Evolutionary conservation across 352 stramenopile species (phyloP).

Genomic region (Pythium brachiatum): DNA sequence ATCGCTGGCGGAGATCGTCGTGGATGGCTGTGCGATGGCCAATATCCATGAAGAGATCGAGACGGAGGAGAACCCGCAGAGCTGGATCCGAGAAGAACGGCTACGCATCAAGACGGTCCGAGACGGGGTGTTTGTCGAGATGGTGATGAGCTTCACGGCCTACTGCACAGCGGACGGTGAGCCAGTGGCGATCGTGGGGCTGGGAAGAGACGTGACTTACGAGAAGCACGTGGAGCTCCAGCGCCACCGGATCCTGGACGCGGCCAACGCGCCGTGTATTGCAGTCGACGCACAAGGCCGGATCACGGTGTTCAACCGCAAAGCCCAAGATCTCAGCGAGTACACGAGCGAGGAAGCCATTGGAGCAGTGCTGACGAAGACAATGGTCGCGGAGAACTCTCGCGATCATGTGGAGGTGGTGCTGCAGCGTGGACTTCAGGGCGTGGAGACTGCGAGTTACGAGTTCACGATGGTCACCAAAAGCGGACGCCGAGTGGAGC

Average conservation of each 20-base stretch:
- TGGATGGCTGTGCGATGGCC: slow-evolving; percentile 3
- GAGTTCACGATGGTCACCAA: slow-evolving; percentile 86
- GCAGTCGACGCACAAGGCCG: slow-evolving; percentile 53
- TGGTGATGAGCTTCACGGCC: slow-evolving; percentile 62
- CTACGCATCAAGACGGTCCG: slow-evolving; percentile 45
- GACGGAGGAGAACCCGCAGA: slow-evolving; percentile 13
- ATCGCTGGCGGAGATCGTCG: slow-evolving; percentile 38
- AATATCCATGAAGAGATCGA: slow-evolving; percentile 16
- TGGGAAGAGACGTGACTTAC: slow-evolving; percentile 68
- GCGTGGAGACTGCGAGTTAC: slow-evolving; percentile 69
- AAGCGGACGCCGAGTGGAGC: slow-evolving; percentile 64
- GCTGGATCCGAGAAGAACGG: slow-evolving; percentile 37
- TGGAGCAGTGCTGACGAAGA: slow-evolving; percentile 71
- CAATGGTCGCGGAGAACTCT: slow-evolving; percentile 75
- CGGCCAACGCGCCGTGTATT: slow-evolving; percentile 78
- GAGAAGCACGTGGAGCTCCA: slow-evolving; percentile 65
- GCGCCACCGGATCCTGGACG: slow-evolving; percentile 70
- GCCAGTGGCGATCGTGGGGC: slow-evolving; percentile 49
- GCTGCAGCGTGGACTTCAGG: slow-evolving; percentile 66
- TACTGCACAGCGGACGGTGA: slow-evolving; percentile 32
- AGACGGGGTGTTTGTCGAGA: slow-evolving; percentile 39
- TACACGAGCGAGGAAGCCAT: slow-evolving; percentile 88
- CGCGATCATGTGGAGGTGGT: slow-evolving; percentile 60
- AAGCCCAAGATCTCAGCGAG: slow-evolving; percentile 84
- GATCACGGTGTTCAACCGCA: slow-evolving; percentile 90